Evolutionary conservation across 495 filamentous ascomycete species (phyloP).

Genomic region (Pseudomonodictys pantanalensis): DNA sequence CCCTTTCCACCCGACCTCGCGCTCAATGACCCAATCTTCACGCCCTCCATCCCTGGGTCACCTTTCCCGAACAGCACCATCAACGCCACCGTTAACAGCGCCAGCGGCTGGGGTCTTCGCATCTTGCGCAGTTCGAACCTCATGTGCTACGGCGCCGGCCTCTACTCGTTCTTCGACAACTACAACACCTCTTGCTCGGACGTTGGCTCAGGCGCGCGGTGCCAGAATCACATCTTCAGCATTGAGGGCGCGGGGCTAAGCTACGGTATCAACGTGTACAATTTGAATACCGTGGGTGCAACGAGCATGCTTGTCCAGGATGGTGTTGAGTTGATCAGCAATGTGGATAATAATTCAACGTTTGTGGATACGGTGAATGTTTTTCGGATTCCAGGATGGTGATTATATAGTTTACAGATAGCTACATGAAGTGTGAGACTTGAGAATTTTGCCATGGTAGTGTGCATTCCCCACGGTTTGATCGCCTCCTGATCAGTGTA

Average conservation of each 20-base stretch:
- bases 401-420: neutral
- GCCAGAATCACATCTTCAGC: slow-evolving; percentile 62
- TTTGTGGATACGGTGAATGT: slow-evolving; percentile 39
- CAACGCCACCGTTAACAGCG: slow-evolving; percentile 39
- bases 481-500: no score
- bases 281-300: slow-evolving; percentile 52
- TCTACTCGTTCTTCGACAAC: slow-evolving; percentile 42
- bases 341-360: slow-evolving; percentile 54
- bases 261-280: slow-evolving; percentile 44
- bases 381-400: neutral
- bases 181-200: slow-evolving; percentile 46
- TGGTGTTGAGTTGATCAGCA: slow-evolving; percentile 49
- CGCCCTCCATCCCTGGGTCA: slow-evolving; percentile 34
- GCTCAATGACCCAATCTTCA: slow-evolving; percentile 41
- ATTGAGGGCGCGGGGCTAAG: slow-evolving; percentile 41
- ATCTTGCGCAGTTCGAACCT: slow-evolving; percentile 59
- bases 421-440: no score
- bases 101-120: slow-evolving; percentile 63
- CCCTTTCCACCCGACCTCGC: slow-evolving; percentile 52
- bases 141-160: slow-evolving; percentile 49
- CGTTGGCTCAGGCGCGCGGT: slow-evolving; percentile 48
- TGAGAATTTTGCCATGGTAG: no score
- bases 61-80: slow-evolving; percentile 38
- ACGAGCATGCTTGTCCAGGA: slow-evolving; percentile 49
- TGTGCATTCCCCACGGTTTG: no score